Percentiles rank a stretch among this genome's conserved stretches.
phyloP scores from a whole-genome alignment of 2,329 filamentous ascomycete genomes.

The Purpureocillium lavendulum region DNA sequence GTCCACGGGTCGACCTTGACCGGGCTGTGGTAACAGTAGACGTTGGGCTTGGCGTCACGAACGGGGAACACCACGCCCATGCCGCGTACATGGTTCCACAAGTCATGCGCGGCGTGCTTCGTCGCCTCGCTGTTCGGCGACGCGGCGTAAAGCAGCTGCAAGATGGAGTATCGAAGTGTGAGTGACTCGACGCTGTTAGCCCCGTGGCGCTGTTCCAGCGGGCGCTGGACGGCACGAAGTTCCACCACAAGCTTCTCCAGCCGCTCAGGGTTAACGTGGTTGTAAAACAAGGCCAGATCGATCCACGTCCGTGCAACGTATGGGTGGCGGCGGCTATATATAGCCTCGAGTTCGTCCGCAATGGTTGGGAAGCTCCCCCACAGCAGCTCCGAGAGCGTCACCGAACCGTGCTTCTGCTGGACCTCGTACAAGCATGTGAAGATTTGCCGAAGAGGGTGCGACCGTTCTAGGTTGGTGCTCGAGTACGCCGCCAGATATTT shows the following conservation, averaged over 20 bases:
- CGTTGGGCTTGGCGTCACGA: conserved; percentile 26
- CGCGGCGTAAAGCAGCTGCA: conserved; percentile 28
- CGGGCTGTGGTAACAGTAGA: conserved; percentile 34
- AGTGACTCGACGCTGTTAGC: conserved; percentile 24
- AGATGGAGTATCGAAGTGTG: conserved; percentile 30
- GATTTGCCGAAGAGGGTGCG: conserved; percentile 33
- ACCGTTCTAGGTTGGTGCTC: conserved; percentile 32
- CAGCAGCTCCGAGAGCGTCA: conserved; percentile 32
- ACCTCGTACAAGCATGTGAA: conserved; percentile 35
- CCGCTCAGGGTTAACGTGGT: conserved; percentile 25
- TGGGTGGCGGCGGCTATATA: conserved; percentile 33
- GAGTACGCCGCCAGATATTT: conserved; percentile 36
- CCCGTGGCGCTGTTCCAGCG: conserved; percentile 26
- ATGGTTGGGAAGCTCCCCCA: conserved; percentile 32
- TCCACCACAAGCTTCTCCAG: conserved; percentile 28
- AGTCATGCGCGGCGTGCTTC: conserved; percentile 25
- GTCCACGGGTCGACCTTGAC: conserved; percentile 35
- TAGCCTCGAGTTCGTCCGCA: conserved; percentile 34
- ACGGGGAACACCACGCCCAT: conserved; percentile 26
- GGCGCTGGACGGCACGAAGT: conserved; percentile 24
- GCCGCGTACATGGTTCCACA: conserved; percentile 27
- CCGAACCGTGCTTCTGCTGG: conserved; percentile 34
- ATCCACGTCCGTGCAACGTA: conserved; percentile 34
- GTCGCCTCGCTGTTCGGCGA: conserved; percentile 24
- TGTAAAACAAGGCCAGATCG: conserved; percentile 31